Conservation (phyloP, 2,329 filamentous ascomycete genomes). For the Fusarium sulawesiense region DNA sequence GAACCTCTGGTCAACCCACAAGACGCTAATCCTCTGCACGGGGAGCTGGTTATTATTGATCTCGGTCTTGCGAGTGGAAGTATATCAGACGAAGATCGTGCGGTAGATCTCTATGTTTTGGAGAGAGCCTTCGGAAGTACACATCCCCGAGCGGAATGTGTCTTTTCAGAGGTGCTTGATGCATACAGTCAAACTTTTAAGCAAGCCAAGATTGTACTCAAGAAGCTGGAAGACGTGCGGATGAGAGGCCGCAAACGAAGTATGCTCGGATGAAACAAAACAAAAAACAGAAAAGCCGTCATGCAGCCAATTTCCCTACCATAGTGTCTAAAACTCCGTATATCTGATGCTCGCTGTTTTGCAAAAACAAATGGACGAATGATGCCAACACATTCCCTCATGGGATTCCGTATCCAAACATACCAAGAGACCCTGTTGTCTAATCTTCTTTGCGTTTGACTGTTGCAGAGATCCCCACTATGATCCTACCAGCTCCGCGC, state of each 20-base stretch:
- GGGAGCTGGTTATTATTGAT: constrained; percentile 91
- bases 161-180: constrained; percentile 79
- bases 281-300: constrained; percentile 34
- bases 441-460: constrained; percentile 1
- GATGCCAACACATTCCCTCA: constrained; percentile 28
- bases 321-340: constrained; percentile 46
- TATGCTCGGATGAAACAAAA: constrained; percentile 80
- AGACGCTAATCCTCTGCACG: constrained; percentile 59
- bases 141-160: constrained; percentile 83
- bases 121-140: constrained; percentile 96
- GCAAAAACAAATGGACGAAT: constrained; percentile 42
- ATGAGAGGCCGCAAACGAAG: constrained; percentile 95
- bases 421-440: constrained; percentile 15
- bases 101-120: constrained; percentile 95
- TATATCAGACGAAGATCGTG: constrained; percentile 87
- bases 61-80: constrained; percentile 90
- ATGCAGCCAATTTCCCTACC: constrained; percentile 43
- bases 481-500: constrained; percentile 72
- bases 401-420: constrained; percentile 29
- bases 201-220: constrained; percentile 78
- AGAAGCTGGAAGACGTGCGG: constrained; percentile 88
- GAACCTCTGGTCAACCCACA: constrained; percentile 49
- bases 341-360: constrained; percentile 52
- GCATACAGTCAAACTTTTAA: constrained; percentile 82
- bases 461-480: constrained; percentile 28